These are phyloP conservation scores for Volvox reticuliferus DNA, from an alignment of 139 green algal species.

Conservation along the genomic window DNA sequence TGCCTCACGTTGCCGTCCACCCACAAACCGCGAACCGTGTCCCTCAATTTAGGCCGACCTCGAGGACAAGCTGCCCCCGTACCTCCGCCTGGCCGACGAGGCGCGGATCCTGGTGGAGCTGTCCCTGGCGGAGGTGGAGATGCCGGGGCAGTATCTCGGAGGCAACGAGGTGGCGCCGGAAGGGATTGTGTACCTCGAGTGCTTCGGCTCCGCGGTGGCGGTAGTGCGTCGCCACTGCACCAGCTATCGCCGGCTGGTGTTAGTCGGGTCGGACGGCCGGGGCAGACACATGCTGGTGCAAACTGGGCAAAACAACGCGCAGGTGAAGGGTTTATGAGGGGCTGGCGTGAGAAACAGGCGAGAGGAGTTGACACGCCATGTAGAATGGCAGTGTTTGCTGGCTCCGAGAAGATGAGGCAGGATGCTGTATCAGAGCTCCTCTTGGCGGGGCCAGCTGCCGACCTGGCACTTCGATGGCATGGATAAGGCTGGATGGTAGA, in stretches of 20 bases:
- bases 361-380: not conserved
- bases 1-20: not conserved
- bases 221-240: constrained; percentile 89
- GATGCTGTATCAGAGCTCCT: not conserved
- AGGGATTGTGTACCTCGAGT: constrained; percentile 82
- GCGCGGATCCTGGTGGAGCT: constrained; percentile 71
- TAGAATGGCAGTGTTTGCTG: not conserved
- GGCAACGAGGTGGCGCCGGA: constrained; percentile 71
- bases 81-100: constrained; percentile 90
- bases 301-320: constrained; percentile 76
- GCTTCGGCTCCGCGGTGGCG: constrained; percentile 83
- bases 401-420: not conserved
- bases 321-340: constrained; percentile 14
- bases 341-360: not conserved
- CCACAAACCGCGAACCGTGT: not conserved
- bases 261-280: constrained; percentile 91
- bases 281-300: constrained; percentile 86
- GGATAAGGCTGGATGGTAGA: not conserved
- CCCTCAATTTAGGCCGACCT: constrained; percentile 63
- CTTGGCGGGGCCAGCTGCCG: too few species aligned
- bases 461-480: too few species aligned
- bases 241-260: constrained; percentile 79
- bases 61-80: constrained; percentile 81
- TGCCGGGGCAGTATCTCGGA: constrained; percentile 84
- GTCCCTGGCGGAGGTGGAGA: constrained; percentile 88